These are phyloP conservation scores for Sporothrix protearum DNA, from an alignment of 2,329 filamentous ascomycete genomes.

Conservation along the genomic window DNA sequence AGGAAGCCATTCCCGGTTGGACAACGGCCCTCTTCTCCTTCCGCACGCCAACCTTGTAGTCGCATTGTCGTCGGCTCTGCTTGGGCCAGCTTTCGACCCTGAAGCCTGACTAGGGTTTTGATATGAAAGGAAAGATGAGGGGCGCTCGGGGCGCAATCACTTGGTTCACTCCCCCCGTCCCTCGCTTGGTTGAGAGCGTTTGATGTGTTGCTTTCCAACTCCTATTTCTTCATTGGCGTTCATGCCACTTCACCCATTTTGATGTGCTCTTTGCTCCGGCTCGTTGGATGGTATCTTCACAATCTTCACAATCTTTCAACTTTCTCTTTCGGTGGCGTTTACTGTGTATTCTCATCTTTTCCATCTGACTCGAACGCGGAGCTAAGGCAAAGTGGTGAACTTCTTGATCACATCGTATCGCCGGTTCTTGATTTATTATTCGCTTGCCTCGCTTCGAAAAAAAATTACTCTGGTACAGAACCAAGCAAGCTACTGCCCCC, in stretches of 20 bases:
- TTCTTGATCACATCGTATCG: background rate
- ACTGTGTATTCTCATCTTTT: background rate
- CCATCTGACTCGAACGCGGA: background rate
- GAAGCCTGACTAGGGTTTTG: background rate
- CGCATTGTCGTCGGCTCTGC: background rate
- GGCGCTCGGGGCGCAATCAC: background rate
- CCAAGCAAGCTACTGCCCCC: background rate
- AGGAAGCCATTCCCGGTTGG: background rate
- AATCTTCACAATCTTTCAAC: background rate
- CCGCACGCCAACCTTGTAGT: background rate
- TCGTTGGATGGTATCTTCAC: too few relatives aligned
- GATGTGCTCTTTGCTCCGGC: background rate
- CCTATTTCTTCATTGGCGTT: background rate
- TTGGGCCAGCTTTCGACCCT: background rate
- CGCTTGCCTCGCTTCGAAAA: constrained; percentile 6
- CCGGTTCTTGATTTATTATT: background rate
- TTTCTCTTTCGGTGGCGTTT: background rate
- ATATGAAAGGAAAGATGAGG: background rate
- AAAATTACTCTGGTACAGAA: background rate
- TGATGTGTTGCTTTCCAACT: background rate
- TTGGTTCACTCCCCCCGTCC: constrained; percentile 16
- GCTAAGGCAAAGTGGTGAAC: background rate
- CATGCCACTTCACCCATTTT: background rate
- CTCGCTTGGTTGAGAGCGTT: background rate
- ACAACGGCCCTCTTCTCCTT: background rate